These are phyloP conservation scores for Suillus subalutaceus DNA, from an alignment of 768 basidiomycete genomes.

Conservation along the genomic window DNA sequence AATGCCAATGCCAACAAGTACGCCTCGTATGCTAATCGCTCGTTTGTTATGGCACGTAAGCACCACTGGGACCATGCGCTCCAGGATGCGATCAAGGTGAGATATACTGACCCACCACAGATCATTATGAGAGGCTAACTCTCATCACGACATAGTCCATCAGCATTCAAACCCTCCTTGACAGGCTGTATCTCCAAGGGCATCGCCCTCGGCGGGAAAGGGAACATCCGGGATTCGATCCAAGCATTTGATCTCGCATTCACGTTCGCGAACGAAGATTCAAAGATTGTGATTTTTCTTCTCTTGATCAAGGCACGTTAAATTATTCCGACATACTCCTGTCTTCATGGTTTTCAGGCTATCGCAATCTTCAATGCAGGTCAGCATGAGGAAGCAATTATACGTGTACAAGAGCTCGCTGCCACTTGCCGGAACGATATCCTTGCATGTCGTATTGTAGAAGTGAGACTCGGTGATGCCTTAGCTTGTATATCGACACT, in stretches of 20 bases:
- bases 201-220: neutral
- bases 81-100: neutral
- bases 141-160: neutral
- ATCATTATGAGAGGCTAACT: neutral
- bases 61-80: neutral
- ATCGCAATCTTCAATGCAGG: neutral
- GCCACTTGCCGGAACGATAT: neutral
- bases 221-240: neutral
- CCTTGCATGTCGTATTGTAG: neutral
- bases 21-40: neutral
- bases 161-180: neutral
- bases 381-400: neutral
- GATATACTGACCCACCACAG: neutral
- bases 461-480: neutral
- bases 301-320: neutral
- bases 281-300: neutral
- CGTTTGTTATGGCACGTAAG: neutral
- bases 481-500: neutral
- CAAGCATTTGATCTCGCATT: neutral
- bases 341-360: neutral
- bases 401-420: neutral
- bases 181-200: conserved; percentile 1
- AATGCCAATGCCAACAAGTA: neutral
- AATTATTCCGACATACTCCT: neutral
- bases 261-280: neutral